Percentiles rank a stretch among this genome's conserved stretches.
These are phyloP conservation scores for Chytriomyces hyalinus DNA, from an alignment of 192 early-diverging fungal species.

Conservation along the genomic window DNA sequence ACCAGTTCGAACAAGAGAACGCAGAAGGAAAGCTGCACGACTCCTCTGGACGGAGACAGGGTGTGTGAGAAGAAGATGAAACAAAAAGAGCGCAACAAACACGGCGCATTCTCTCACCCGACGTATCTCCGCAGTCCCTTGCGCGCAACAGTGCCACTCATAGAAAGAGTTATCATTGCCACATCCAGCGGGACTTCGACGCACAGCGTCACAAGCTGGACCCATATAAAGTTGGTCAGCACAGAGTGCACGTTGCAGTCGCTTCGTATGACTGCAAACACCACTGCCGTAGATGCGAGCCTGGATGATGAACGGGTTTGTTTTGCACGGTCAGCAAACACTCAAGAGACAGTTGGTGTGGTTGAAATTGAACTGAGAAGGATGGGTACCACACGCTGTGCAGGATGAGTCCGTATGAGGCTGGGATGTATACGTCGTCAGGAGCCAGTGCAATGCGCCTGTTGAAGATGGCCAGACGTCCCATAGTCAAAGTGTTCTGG, in stretches of 20 bases:
- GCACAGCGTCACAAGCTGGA: conserved; percentile 23
- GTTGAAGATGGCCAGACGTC: conserved; percentile 43
- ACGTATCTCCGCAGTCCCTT: conserved; percentile 36
- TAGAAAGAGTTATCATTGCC: conserved; percentile 32
- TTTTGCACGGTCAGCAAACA: too few species aligned
- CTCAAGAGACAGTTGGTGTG: too few species aligned
- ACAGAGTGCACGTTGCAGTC: conserved; percentile 30
- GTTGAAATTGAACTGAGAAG: too few species aligned
- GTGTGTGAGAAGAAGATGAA: too few species aligned
- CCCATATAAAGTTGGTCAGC: conserved; percentile 20
- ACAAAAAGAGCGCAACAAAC: background rate
- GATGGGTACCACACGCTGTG: conserved; percentile 34
- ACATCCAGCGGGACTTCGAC: conserved; percentile 29
- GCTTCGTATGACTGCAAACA: conserved; percentile 31
- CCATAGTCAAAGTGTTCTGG: conserved; percentile 20
- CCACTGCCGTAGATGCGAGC: conserved; percentile 30
- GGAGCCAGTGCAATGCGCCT: conserved; percentile 36
- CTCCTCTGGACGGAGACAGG: background rate
- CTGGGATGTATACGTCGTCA: conserved; percentile 47
- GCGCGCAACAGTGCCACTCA: conserved; percentile 40
- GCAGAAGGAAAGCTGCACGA: conserved; percentile 16
- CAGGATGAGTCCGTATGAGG: conserved; percentile 32
- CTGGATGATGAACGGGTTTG: conserved; percentile 12
- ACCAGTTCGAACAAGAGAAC: conserved; percentile 26
- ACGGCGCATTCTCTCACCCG: background rate